phyloP scores from a whole-genome alignment of 345 rosid species.

The Crucihimalaya himalaica region DNA sequence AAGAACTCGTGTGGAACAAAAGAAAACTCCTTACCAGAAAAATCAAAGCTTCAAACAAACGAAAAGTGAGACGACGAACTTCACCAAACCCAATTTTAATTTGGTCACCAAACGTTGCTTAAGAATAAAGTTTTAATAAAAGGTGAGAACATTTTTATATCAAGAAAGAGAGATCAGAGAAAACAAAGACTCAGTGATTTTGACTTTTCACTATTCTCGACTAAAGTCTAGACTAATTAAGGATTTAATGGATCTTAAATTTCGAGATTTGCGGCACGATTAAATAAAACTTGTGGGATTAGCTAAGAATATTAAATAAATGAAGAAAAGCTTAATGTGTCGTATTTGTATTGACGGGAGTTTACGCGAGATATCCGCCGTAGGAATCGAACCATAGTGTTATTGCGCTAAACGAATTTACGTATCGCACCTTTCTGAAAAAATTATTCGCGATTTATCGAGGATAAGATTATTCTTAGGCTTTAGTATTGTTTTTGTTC shows the following conservation, averaged over 20 bases:
- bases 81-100: conserved; percentile 41
- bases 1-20: background rate
- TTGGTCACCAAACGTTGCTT: conserved; percentile 38
- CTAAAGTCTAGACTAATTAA: background rate
- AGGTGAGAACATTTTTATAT: background rate
- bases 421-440: background rate
- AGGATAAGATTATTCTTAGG: too few relatives aligned
- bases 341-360: background rate
- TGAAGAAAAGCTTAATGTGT: background rate
- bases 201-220: conserved; percentile 26
- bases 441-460: too few relatives aligned
- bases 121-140: conserved; percentile 18
- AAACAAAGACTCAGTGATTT: conserved; percentile 16
- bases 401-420: background rate
- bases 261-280: too few relatives aligned
- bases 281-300: background rate
- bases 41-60: conserved; percentile 47
- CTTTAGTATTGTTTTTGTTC: too few relatives aligned
- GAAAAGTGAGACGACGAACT: conserved; percentile 46
- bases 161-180: conserved; percentile 8
- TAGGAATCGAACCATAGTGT: background rate
- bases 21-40: conserved; percentile 16
- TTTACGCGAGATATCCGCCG: background rate
- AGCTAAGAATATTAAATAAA: too few relatives aligned
- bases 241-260: too few relatives aligned